phyloP scores from a whole-genome alignment of 441 rosid species.

The Gossypium schwendimanii region DNA sequence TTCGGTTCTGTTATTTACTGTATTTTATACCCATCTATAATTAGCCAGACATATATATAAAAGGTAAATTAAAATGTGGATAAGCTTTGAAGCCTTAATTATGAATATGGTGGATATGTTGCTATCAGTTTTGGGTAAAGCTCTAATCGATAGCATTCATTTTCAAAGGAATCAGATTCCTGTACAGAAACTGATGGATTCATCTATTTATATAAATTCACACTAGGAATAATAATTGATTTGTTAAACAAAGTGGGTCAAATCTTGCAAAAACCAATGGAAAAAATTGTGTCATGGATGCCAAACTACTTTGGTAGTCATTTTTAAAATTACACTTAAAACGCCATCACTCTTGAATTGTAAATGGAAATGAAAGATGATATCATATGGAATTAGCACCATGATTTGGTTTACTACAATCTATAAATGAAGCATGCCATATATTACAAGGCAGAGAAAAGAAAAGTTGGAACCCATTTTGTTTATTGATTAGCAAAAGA shows the following conservation, averaged over 20 bases:
- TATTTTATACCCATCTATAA: no score
- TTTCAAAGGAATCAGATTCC: conserved; percentile 26
- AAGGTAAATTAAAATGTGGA: no score
- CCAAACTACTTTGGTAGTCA: background rate
- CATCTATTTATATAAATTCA: background rate
- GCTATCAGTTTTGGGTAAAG: background rate
- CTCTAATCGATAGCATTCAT: background rate
- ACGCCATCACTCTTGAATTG: background rate
- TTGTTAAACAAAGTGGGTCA: background rate
- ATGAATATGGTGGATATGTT: background rate
- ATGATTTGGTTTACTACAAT: no score
- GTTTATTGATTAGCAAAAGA: background rate
- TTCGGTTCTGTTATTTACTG: no score
- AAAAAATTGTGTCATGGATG: background rate
- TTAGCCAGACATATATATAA: no score
- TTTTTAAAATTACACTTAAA: no score
- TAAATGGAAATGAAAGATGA: background rate
- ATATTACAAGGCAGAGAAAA: no score
- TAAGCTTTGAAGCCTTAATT: no score
- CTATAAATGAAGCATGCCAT: no score
- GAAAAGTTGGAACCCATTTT: background rate
- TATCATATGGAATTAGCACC: background rate
- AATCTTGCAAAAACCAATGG: background rate
- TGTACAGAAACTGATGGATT: background rate
- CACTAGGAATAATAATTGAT: background rate